Evolutionary conservation across 192 early-diverging fungal genomes (phyloP).

Genomic region (Umbelopsis sp.): DNA sequence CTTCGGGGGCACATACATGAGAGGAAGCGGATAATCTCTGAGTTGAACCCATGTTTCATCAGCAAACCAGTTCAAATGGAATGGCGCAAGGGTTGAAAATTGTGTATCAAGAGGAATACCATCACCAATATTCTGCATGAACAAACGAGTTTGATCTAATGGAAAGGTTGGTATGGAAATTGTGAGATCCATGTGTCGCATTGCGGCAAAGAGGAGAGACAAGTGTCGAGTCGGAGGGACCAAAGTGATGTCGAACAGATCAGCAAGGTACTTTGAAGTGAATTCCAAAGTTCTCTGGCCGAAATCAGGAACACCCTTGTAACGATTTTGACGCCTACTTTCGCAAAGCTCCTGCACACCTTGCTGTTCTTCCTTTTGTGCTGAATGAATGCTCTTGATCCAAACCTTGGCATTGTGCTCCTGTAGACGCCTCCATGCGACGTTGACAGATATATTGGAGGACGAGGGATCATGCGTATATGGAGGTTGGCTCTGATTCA

Average conservation of each 20-base stretch:
- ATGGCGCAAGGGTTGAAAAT: conserved; percentile 40
- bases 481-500: conserved; percentile 27
- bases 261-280: neutral
- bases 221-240: conserved; percentile 23
- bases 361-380: conserved; percentile 10
- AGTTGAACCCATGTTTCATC: conserved; percentile 42
- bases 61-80: conserved; percentile 36
- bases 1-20: conserved; percentile 38
- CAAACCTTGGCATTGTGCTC: conserved; percentile 39
- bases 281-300: neutral
- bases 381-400: conserved; percentile 29
- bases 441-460: conserved; percentile 25
- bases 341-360: neutral
- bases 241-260: conserved; percentile 20
- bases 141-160: conserved; percentile 31
- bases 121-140: conserved; percentile 43
- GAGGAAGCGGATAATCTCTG: conserved; percentile 46
- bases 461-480: conserved; percentile 29
- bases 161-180: conserved; percentile 35
- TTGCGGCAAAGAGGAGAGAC: conserved; percentile 35
- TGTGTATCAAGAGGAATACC: conserved; percentile 40
- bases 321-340: neutral
- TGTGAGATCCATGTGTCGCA: conserved; percentile 12
- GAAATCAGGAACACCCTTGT: neutral
- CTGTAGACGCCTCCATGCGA: conserved; percentile 27